Base-by-base conservation (phyloP, 306 rosid genomes). In the Rosa rugosa region DNA sequence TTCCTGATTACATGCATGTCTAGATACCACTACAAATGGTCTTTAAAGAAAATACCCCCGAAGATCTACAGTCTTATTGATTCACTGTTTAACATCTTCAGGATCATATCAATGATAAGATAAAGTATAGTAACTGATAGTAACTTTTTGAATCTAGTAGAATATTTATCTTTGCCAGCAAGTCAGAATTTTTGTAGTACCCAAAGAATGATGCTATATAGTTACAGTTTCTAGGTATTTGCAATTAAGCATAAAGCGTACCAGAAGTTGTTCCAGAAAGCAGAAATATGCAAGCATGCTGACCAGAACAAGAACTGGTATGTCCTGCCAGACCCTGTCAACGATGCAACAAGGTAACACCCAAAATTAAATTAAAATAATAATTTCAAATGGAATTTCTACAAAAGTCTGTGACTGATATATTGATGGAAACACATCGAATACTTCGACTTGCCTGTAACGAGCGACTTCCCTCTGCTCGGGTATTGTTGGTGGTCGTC, bases 271-370 rank as follows among this genome's bases (percentile, higher is more conserved):
- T 89, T 94, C 98, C 75, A 91, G 73, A 82, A 94, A 94, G 89
- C 98, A 91, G 88, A 94, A 94, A 85, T 94, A 94, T 13, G 97
- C 90, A 69, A 94, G 97, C 90, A 89, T 94, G 96, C 98, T 90
- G 88, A 94, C 85, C 84, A 94, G 82, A 84, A 89, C 85, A 64
- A 94, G 97, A 46, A 90, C 89, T 9, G 94, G 93, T 47, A 90
- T 72, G 68, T 89, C 92, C 87, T 83, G 92, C 94, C 96, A 94
- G 83, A 89, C 73, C 97, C 98, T 91, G 91, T 69, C 81, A 79
- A 80, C 71, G 72, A 83, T 63, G 71, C 72, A 79, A 80, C 60
- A 69, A 77, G 17, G 62, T 14, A 56, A 77, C 45, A 23, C 50
- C 50, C 41, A 65, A 62, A 62, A 74, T 62, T 20, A 69, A 9